Base-by-base conservation (phyloP, 2,329 filamentous ascomycete species). In the Hymenoscyphus occultus region DNA sequence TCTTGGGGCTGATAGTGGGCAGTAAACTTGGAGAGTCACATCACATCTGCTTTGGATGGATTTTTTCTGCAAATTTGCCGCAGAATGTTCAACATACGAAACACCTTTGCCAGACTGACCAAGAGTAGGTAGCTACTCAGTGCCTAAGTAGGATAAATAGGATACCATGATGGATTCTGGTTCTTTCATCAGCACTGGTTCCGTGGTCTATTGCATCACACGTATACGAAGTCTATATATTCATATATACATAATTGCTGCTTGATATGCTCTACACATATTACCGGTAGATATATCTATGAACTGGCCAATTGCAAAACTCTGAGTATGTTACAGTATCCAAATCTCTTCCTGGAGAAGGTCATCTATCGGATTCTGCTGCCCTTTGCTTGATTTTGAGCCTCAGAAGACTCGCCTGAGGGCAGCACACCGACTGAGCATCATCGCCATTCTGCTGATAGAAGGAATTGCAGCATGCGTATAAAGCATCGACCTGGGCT, bases 401-500 rank as follows among this genome's bases (percentile, higher is more conserved):
- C 76, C 86, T 86, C 64, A 99, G 80, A 64, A 97, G 80, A 70
- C 83, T 85, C 7, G 91, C 86, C 76, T 94, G 94, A 0, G 95
- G 95, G 75, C 95, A 99, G 80, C 91, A 95, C 22, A 88, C 86
- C 1, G 90, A 90, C 54, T 83, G 87, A 39, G 91, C 93, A 31
- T 87, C 79, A 64, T 96, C 89, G 16, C 95, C 93, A 66, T 91
- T 85, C 64, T 85, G 83, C 72, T 89, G 80, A 78, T 99, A 98
- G 76, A 98, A 97, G 13, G 86, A 84, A 73, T 93, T 88, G 78
- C 95, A 99, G 79, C 95, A 99, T 71, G 95, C 90, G 78, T 98
- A 99, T 31, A 99, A 81, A 2, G 92, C 91, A 76, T 94, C 89
- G 64, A 99, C 85, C 74, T 92, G 82, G 19, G 80, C 77, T 74